Evolutionary conservation across 305 asterid genomes (phyloP).

Genomic region (Plantago lanceolata): DNA sequence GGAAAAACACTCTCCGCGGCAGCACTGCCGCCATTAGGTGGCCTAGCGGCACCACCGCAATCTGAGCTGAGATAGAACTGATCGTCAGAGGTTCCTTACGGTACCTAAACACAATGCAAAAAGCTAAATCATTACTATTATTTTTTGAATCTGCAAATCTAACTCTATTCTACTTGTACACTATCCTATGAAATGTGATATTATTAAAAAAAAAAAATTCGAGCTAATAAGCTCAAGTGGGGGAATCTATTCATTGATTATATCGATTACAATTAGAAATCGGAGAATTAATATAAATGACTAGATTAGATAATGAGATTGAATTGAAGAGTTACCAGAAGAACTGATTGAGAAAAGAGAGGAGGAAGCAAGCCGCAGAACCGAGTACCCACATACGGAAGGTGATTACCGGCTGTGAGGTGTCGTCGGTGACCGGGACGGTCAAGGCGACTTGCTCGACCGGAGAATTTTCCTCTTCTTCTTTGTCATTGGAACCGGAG

Average conservation of each 20-base stretch:
- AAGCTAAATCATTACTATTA: too few species aligned
- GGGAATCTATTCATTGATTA: too few species aligned
- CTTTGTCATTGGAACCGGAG: conserved; percentile 23
- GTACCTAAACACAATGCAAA: conserved; percentile 23
- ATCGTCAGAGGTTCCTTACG: conserved; percentile 87
- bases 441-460: conserved; percentile 87
- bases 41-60: conserved; percentile 88
- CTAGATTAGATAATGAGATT: too few species aligned
- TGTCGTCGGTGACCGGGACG: conserved; percentile 68
- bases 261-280: too few species aligned
- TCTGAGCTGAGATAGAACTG: conserved; percentile 82
- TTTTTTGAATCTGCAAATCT: too few species aligned
- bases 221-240: too few species aligned
- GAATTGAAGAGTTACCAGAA: conserved; percentile 39
- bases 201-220: too few species aligned
- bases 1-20: conserved; percentile 54
- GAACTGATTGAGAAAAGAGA: conserved; percentile 94
- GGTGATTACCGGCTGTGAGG: conserved; percentile 64
- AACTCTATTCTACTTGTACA: too few species aligned
- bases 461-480: conserved; percentile 55
- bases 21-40: conserved; percentile 70
- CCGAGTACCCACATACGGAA: conserved; percentile 85
- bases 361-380: conserved; percentile 61
- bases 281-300: too few species aligned
- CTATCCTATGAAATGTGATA: too few species aligned